phyloP scores from a whole-genome alignment of 768 basidiomycete species.

The Macrolepiota dolichaula region DNA sequence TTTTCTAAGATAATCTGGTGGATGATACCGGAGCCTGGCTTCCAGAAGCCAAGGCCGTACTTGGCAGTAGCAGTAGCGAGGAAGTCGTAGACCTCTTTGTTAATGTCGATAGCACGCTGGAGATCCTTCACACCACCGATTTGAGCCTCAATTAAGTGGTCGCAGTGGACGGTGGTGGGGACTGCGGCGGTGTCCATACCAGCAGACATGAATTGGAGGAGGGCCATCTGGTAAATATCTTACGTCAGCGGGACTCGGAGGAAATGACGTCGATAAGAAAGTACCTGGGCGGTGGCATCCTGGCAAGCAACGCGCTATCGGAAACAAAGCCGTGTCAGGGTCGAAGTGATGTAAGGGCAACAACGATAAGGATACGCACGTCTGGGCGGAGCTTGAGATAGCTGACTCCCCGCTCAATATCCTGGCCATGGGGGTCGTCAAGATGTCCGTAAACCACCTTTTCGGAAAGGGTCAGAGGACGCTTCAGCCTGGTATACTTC shows the following conservation, averaged over 20 bases:
- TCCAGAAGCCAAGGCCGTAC: constrained; percentile 99
- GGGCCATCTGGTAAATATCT: constrained; percentile 76
- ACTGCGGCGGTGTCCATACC: constrained; percentile 98
- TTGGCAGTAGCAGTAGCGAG: constrained; percentile 95
- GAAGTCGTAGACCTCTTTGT: constrained; percentile 99
- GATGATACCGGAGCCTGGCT: constrained; percentile 98
- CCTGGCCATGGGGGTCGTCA: constrained; percentile 89
- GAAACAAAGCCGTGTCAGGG: constrained; percentile 7
- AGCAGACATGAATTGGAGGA: constrained; percentile 99
- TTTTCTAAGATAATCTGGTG: constrained; percentile 99
- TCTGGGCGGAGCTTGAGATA: constrained; percentile 98
- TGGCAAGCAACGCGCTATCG: constrained; percentile 82
- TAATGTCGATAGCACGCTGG: constrained; percentile 85
- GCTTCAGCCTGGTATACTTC: constrained; percentile 58
- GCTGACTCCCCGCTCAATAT: constrained; percentile 86
- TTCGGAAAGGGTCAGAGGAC: constrained; percentile 91
- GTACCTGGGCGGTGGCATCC: constrained; percentile 87
- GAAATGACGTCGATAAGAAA: constrained; percentile 18
- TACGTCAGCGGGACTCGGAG: constrained; percentile 26
- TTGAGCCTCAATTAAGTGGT: constrained; percentile 98
- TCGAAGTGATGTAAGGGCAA: not conserved
- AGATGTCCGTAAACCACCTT: constrained; percentile 98
- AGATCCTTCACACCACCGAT: constrained; percentile 92
- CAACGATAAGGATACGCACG: constrained; percentile 48
- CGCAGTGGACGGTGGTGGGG: constrained; percentile 98